Base-by-base conservation (phyloP, 2,329 filamentous ascomycete species). In the Scopulariopsis brevicaulis region DNA sequence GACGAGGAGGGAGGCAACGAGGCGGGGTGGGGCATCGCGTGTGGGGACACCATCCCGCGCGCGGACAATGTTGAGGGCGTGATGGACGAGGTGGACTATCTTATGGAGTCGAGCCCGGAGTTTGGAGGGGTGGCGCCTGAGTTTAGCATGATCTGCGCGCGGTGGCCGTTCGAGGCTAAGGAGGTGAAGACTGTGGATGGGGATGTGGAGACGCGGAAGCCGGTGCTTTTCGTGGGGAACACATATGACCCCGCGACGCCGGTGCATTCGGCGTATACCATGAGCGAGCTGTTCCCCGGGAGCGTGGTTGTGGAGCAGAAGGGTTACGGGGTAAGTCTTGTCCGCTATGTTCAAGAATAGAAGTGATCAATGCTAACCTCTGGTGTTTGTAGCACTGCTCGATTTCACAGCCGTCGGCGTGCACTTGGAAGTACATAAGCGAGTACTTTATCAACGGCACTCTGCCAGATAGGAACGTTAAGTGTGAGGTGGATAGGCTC, bases 241-340 rank as follows among this genome's bases (percentile, higher is more conserved):
- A 62, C 66, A 34, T 71, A 71, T 18, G 77, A 79, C 60, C 78
- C 77, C 48, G 70, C 78, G 22, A 79, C 77, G 18, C 77, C 77
- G 20, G 62, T 74, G 4, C 62, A 71, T 22, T 77, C 74, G 60
- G 75, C 77, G 3, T 59, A 69, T 18, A 75, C 73, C 59, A 75
- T 76, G 67, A 73, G 67, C n/a, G 67, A 65, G 2, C 68, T 71
- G 0, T 81, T 80, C 56, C 69, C 70, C 0, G 72, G 70, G 12
- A 79, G 77, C 0, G 70, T 72, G 0, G 67, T 81, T 5, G 64
- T 81, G 28, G 69, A 74, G 14, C 77, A 79, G 62, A 75, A 80
- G 51, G 74, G 74, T 1, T 80, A 76, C 48, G 79, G 79, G 5
- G 77, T 78, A 69, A 67, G 74, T 58, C 43, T 14, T 18, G 12